Percentiles rank a stretch among this genome's conserved stretches.
phyloP scores from a whole-genome alignment of 176 grass and related monocot genomes.

The Lolium perenne region DNA sequence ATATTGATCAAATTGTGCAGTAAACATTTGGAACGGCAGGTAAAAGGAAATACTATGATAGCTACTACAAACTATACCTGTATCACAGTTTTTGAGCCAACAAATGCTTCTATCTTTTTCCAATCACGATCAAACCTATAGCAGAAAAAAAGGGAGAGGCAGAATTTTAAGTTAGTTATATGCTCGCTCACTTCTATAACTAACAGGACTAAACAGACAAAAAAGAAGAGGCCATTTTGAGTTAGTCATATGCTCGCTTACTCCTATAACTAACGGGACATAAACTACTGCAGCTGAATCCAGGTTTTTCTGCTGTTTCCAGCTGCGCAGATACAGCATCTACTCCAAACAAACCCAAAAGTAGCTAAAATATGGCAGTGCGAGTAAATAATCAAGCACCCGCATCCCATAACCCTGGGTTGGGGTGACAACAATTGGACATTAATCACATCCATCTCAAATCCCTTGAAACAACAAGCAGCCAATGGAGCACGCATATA shows the following conservation, averaged over 20 bases:
- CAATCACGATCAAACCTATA: conserved; percentile 91
- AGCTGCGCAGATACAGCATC: background rate
- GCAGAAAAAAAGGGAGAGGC: conserved; percentile 24
- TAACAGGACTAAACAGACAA: background rate
- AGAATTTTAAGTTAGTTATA: background rate
- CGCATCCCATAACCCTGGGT: background rate
- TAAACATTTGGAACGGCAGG: background rate
- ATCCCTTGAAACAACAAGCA: background rate
- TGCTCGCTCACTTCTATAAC: background rate
- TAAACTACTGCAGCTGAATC: background rate
- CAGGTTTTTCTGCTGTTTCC: background rate
- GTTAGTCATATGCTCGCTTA: no score
- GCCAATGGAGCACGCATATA: background rate
- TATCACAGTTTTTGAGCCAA: conserved; percentile 92
- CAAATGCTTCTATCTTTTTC: conserved; percentile 86
- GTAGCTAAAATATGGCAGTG: background rate
- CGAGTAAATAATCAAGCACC: background rate
- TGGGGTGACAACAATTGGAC: background rate
- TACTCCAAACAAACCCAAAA: background rate
- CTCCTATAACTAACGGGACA: no score
- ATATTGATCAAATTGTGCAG: background rate
- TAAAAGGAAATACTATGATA: background rate
- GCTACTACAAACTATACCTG: conserved; percentile 57
- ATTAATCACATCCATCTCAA: background rate
- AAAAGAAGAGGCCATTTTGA: no score